Evolutionary conservation across 1,284 basidiomycete genomes (phyloP).

Genomic region (Trichosporon sp.): DNA sequence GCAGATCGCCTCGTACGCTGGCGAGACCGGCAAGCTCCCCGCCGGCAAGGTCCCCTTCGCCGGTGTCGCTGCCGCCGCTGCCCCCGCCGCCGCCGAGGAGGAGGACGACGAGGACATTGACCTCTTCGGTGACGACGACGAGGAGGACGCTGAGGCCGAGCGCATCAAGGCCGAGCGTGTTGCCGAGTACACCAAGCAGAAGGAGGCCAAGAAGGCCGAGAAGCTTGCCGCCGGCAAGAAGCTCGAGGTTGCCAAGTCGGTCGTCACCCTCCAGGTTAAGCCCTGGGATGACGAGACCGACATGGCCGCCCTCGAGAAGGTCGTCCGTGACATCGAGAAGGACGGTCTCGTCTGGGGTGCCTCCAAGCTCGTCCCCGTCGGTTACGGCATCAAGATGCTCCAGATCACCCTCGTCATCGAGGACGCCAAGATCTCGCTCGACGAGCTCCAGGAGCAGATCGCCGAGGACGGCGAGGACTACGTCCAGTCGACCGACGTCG

Average conservation of each 20-base stretch:
- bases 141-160: slow-evolving; percentile 83
- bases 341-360: slow-evolving; percentile 89
- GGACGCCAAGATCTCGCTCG: slow-evolving; percentile 84
- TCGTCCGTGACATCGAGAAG: slow-evolving; percentile 83
- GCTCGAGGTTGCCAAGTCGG: slow-evolving; percentile 73
- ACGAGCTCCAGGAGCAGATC: slow-evolving; percentile 91
- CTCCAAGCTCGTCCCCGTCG: slow-evolving; percentile 88
- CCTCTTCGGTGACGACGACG: slow-evolving; percentile 85
- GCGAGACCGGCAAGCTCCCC: slow-evolving; percentile 75
- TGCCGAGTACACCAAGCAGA: slow-evolving; percentile 90
- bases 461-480: slow-evolving; percentile 69
- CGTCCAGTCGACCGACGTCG: slow-evolving; percentile 90
- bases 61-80: slow-evolving; percentile 62
- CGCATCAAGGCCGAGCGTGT: slow-evolving; percentile 93
- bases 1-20: slow-evolving; percentile 84
- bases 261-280: slow-evolving; percentile 88
- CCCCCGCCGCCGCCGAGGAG: slow-evolving; percentile 59
- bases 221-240: slow-evolving; percentile 65
- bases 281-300: slow-evolving; percentile 99
- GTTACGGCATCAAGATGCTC: slow-evolving; percentile 78
- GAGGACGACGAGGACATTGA: slow-evolving; percentile 89
- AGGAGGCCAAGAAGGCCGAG: slow-evolving; percentile 77
- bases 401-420: slow-evolving; percentile 95
- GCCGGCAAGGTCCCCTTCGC: slow-evolving; percentile 83
- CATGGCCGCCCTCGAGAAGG: slow-evolving; percentile 81